Evolutionary conservation across 352 stramenopile species (phyloP).

Genomic region (Globisporangium cederbergense): DNA sequence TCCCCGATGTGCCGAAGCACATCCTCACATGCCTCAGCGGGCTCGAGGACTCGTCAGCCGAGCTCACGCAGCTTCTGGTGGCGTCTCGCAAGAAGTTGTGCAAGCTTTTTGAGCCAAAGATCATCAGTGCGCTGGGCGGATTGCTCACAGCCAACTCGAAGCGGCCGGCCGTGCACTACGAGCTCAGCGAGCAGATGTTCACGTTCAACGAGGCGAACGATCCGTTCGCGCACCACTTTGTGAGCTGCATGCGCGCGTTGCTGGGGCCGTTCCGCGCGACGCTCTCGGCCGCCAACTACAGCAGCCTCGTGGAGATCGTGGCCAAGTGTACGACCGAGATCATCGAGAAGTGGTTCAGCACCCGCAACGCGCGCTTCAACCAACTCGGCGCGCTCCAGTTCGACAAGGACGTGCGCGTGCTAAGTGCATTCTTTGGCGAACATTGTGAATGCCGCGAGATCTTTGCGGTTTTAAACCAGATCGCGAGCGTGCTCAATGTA

Average conservation of each 20-base stretch:
- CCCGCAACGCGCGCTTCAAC: conserved; percentile 56
- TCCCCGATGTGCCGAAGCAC: conserved; percentile 70
- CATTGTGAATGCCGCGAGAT: conserved; percentile 46
- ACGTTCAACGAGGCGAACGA: conserved; percentile 88
- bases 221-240: conserved; percentile 76
- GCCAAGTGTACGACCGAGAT: conserved; percentile 39
- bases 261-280: conserved; percentile 45
- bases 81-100: conserved; percentile 71
- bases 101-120: conserved; percentile 75
- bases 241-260: conserved; percentile 51
- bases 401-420: conserved; percentile 81
- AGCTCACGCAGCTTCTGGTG: conserved; percentile 67
- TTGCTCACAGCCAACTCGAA: conserved; percentile 50
- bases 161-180: conserved; percentile 51
- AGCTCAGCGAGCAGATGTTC: conserved; percentile 84
- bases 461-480: conserved; percentile 66
- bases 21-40: conserved; percentile 67
- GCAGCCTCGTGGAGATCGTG: conserved; percentile 43
- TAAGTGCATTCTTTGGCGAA: conserved; percentile 62
- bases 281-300: conserved; percentile 62
- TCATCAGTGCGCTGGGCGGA: conserved; percentile 41
- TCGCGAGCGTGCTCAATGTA: conserved; percentile 66
- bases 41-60: conserved; percentile 65
- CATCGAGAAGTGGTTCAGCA: conserved; percentile 65
- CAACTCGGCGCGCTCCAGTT: conserved; percentile 83